Base-by-base conservation (phyloP, 192 early-diverging fungal species). In the Dimargaris cristalligena region DNA sequence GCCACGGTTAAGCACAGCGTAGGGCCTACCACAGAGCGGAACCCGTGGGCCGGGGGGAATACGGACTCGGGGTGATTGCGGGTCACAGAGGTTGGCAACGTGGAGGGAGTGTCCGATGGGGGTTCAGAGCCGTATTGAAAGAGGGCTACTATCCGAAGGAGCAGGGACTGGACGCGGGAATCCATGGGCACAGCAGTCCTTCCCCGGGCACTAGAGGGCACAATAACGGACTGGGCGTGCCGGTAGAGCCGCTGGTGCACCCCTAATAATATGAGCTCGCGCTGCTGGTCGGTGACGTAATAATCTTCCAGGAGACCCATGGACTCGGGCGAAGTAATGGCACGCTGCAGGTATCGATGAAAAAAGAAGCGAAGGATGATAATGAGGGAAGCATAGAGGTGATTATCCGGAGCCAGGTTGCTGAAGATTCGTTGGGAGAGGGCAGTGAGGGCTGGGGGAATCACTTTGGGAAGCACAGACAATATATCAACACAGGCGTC, bases 301-400 rank as follows among this genome's bases (percentile, higher is more conserved):
- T 56, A 33, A 16, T 56, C 54, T 20, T 56, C 54, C 26, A 56
- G 28, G 16, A 56, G 34, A 6, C 54, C 54, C 18, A 33, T 20
- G 16, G 54, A 56, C 14, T 56, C 54, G 3, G 54, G 54, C 18
- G 54, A 29, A 13, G 54, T 56, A 13, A 56, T 9, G 4, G 29
- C 32, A 18, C 54, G 54, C 34, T 56, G 54, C 16, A 56, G 32
- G 23, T n/a, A 56, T 13, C 54, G 54, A 14, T 56, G 31, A 14
- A 56, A 56, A 29, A 56, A 34, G 54, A 56, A 56, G 13, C 54
- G 54, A 20, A 56, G 54, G 54, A 56, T 34, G 29, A 56, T 56
- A 14, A 56, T 29, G 4, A 56, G 34, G 31, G 54, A 56, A 2
- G 54, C 54, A 34, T 34, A 56, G 13, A 34, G 31, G 54, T 56